phyloP scores from a whole-genome alignment of 352 stramenopile genomes.

The Pythium utonaiense region DNA sequence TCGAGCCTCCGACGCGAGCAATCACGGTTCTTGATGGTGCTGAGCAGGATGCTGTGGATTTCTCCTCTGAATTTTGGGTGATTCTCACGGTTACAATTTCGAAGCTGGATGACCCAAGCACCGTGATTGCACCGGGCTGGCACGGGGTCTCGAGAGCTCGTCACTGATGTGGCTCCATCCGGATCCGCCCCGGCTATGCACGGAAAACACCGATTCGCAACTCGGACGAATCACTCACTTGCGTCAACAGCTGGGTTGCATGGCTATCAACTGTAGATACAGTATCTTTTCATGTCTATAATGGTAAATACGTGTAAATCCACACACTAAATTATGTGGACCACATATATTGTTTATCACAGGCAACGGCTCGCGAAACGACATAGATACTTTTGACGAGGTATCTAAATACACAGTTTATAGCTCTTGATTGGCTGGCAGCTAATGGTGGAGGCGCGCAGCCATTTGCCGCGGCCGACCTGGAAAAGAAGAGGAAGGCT shows the following conservation, averaged over 20 bases:
- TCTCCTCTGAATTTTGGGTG: too few relatives aligned
- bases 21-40: too few relatives aligned
- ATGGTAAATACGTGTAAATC: not conserved
- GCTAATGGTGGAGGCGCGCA: constrained; percentile 24
- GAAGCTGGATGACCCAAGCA: too few relatives aligned
- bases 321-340: constrained; percentile 7
- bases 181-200: not conserved
- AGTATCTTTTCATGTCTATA: not conserved
- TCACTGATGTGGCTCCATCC: too few relatives aligned
- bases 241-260: not conserved
- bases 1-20: too few relatives aligned
- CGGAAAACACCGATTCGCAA: not conserved
- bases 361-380: constrained; percentile 7
- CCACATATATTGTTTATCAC: constrained; percentile 2
- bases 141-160: too few relatives aligned
- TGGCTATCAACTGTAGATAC: too few relatives aligned
- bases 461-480: constrained; percentile 18
- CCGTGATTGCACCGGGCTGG: too few relatives aligned
- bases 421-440: constrained; percentile 24
- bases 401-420: constrained; percentile 11
- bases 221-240: not conserved
- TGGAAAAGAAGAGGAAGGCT: not conserved
- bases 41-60: too few relatives aligned
- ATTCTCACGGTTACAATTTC: too few relatives aligned
- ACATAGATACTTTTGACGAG: not conserved